These are phyloP conservation scores for Tricholomella constricta DNA, from an alignment of 768 basidiomycete species.

Conservation along the genomic window DNA sequence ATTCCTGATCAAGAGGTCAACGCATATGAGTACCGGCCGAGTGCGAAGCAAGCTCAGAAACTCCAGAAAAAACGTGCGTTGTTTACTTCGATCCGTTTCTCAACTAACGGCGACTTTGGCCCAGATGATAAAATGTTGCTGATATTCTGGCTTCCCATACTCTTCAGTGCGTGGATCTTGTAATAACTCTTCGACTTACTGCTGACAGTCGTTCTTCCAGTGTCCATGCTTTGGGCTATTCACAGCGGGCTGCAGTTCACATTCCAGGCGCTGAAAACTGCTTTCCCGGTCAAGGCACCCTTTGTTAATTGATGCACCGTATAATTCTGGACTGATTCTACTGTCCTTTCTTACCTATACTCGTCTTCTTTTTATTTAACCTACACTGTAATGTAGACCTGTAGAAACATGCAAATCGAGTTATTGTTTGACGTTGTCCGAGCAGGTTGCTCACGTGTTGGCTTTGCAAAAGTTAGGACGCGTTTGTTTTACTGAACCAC, in stretches of 20 bases:
- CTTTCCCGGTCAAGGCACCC: constrained; percentile 46
- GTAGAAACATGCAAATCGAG: constrained; percentile 7
- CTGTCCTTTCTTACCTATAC: neutral
- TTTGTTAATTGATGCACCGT: constrained; percentile 36
- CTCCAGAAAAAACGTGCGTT: constrained; percentile 71
- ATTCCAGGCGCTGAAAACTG: constrained; percentile 49
- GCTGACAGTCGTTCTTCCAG: constrained; percentile 31
- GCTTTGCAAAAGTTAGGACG: constrained; percentile 7
- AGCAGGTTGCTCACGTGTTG: constrained; percentile 9
- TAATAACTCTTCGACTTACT: neutral
- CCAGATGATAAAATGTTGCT: constrained; percentile 84
- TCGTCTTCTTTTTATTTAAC: constrained; percentile 4
- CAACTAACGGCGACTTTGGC: constrained; percentile 13
- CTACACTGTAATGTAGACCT: constrained; percentile 12
- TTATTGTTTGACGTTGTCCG: neutral
- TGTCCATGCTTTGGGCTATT: constrained; percentile 64
- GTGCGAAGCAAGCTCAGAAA: constrained; percentile 43
- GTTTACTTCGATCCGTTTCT: neutral
- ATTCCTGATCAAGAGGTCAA: constrained; percentile 70
- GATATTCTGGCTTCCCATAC: constrained; percentile 84
- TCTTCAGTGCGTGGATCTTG: constrained; percentile 59
- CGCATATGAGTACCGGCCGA: constrained; percentile 65
- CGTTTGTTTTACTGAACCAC: neutral
- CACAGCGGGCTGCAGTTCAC: constrained; percentile 56
- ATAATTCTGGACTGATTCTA: constrained; percentile 9